Base-by-base conservation (phyloP, 352 stramenopile genomes). In the Pythium chondricola region DNA sequence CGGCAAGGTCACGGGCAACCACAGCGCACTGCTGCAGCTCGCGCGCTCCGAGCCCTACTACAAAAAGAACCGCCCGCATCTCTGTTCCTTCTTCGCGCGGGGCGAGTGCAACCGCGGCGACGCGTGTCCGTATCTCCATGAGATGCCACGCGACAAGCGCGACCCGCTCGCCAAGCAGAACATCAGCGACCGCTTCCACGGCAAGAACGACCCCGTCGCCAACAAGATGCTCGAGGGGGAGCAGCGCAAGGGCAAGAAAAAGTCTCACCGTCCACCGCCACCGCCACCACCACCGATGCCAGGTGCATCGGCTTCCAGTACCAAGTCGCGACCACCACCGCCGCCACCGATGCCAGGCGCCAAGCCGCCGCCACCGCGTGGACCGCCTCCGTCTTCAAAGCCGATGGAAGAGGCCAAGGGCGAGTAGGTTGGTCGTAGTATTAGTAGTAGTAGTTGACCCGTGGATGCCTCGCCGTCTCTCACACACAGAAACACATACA, bases 11-110 rank as follows among this genome's bases (percentile, higher is more conserved):
- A 61, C 76, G 20, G 72, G 70, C 7, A 72, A 73, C 30, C 88
- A 87, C 69, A 85, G 65, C 45, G 84, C 81, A 24, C 59, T 96
- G 56, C 62, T 96, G 35, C 79, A 88, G 29, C 73, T 96, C 56
- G 83, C 85, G 21, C 76, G 87, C 33, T 69, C 74, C 10, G 82
- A 93, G 57, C 87, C 87, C 18, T 96, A 96, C 63, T 96, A 95
- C 82, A 95, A 90, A 69, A 79, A 83, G 59, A 96, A 96, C 47
- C 72, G 86, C 24, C 76, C 87, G 53, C 85, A 96, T 49, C 69
- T 98, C 42, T 98, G 94, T 71, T 96, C 78, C 57, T 98, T 98
- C 73, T 98, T 87, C 71, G 89, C 91, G 27, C 81, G 83, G 24
- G 94, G 94, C 38, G 93, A 98, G 71, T 98, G 93, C 61, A 96